Evolutionary conservation across 1,284 basidiomycete species (phyloP).

Genomic region (Ustilago bromivora): DNA sequence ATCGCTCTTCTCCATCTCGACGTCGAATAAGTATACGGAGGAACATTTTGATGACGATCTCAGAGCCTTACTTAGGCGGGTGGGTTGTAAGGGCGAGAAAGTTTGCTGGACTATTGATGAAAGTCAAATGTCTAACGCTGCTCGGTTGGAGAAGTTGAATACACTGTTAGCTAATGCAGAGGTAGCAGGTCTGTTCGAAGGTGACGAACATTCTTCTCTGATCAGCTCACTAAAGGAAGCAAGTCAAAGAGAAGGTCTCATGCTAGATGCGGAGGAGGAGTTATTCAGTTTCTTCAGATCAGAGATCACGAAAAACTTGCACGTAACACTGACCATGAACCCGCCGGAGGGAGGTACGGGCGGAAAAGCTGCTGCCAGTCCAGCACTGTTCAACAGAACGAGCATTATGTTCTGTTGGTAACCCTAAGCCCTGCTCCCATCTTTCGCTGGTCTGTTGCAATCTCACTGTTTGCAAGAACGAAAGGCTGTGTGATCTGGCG

Average conservation of each 20-base stretch:
- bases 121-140: constrained; percentile 97
- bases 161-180: constrained; percentile 99
- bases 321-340: constrained; percentile 92
- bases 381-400: constrained; percentile 71
- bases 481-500: too few species aligned
- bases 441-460: too few species aligned
- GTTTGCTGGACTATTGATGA: constrained; percentile 99
- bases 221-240: constrained; percentile 99
- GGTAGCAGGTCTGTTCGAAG: constrained; percentile 90
- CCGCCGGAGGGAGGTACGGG: constrained; percentile 95
- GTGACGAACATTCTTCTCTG: constrained; percentile 90
- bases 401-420: constrained; percentile 64
- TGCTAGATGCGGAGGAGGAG: constrained; percentile 93
- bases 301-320: constrained; percentile 63
- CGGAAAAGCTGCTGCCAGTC: constrained; percentile 94
- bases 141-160: constrained; percentile 99
- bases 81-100: constrained; percentile 98
- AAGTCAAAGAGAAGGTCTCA: constrained; percentile 93
- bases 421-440: not conserved
- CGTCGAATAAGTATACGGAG: constrained; percentile 97
- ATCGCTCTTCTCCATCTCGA: constrained; percentile 98
- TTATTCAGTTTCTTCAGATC: constrained; percentile 60
- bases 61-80: constrained; percentile 88
- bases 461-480: too few species aligned
- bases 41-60: constrained; percentile 99